phyloP scores from a whole-genome alignment of 2,329 filamentous ascomycete species.

The Colletotrichum siamense region DNA sequence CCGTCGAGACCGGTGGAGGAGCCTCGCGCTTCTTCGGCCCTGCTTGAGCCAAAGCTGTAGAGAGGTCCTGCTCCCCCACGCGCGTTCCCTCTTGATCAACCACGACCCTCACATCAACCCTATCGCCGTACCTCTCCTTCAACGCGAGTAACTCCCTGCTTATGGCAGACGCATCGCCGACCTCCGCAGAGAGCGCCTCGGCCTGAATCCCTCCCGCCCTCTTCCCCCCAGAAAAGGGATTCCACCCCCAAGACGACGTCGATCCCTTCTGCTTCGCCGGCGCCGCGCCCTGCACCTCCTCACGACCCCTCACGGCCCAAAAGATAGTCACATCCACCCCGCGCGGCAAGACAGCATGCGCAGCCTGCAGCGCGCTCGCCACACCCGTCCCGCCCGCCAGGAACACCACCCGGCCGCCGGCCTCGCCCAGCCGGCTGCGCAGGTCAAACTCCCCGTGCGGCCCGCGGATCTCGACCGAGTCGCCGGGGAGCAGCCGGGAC shows the following conservation, averaged over 20 bases:
- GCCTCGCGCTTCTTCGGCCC: not conserved
- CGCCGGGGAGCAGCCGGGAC: conserved; percentile 62
- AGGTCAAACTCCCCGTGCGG: conserved; percentile 74
- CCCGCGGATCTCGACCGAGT: conserved; percentile 77
- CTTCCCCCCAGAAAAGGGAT: not conserved
- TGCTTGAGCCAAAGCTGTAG: conserved; percentile 31
- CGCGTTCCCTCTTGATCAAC: conserved; percentile 80
- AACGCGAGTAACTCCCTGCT: conserved; percentile 68
- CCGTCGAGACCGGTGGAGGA: conserved; percentile 41
- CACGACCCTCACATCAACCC: conserved; percentile 74
- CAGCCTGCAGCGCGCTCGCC: conserved; percentile 85
- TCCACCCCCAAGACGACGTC: conserved; percentile 24
- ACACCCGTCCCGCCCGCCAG: conserved; percentile 93
- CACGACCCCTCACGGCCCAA: conserved; percentile 75
- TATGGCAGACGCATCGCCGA: conserved; percentile 50
- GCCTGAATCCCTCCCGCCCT: conserved; percentile 14
- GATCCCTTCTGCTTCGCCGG: not conserved
- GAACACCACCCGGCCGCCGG: conserved; percentile 69
- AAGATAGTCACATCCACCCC: conserved; percentile 70
- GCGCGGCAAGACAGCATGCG: conserved; percentile 67
- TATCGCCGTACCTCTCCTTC: conserved; percentile 59
- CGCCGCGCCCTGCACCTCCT: not conserved
- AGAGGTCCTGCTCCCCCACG: conserved; percentile 62
- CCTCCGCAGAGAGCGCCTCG: conserved; percentile 24
- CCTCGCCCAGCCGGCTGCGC: conserved; percentile 33